Conservation (phyloP, 2,329 filamentous ascomycete genomes). For the Rachicladosporium sp. region DNA sequence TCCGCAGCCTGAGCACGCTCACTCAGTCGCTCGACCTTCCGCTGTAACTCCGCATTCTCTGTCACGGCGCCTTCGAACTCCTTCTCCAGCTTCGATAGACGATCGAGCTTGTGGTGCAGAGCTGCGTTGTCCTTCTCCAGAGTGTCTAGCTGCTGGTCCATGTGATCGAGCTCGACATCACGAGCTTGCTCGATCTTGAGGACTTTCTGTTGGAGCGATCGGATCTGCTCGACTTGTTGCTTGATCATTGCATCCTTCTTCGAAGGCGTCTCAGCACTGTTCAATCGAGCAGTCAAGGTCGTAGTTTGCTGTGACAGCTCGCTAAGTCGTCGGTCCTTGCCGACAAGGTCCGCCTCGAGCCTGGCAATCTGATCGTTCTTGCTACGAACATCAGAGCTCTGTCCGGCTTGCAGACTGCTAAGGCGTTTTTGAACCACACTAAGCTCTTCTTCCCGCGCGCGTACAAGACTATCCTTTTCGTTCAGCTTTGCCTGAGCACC, state of each 20-base stretch:
- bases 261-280: constrained; percentile 24
- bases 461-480: constrained; percentile 28
- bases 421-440: constrained; percentile 21
- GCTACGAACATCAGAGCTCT: constrained; percentile 18
- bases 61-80: constrained; percentile 20
- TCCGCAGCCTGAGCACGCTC: constrained; percentile 13
- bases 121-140: constrained; percentile 10
- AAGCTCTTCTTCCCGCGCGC: constrained; percentile 30
- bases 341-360: constrained; percentile 27
- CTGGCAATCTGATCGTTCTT: constrained; percentile 23
- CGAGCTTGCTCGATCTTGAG: constrained; percentile 24
- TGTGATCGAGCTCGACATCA: constrained; percentile 22
- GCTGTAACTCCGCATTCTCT: constrained; percentile 19
- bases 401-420: constrained; percentile 18
- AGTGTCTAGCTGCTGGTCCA: constrained; percentile 18
- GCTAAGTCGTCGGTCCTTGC: constrained; percentile 16
- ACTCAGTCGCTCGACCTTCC: constrained; percentile 13
- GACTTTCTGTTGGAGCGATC: constrained; percentile 20
- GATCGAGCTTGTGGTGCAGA: constrained; percentile 6
- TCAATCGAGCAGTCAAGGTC: constrained; percentile 21
- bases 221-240: constrained; percentile 24
- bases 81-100: constrained; percentile 20
- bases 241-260: constrained; percentile 26
- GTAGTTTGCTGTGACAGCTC: constrained; percentile 22
- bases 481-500: constrained; percentile 30